Percentiles rank a stretch among this genome's conserved stretches.
These are phyloP conservation scores for Irpex sp. DNA, from an alignment of 1,284 basidiomycete species.

Conservation along the genomic window DNA sequence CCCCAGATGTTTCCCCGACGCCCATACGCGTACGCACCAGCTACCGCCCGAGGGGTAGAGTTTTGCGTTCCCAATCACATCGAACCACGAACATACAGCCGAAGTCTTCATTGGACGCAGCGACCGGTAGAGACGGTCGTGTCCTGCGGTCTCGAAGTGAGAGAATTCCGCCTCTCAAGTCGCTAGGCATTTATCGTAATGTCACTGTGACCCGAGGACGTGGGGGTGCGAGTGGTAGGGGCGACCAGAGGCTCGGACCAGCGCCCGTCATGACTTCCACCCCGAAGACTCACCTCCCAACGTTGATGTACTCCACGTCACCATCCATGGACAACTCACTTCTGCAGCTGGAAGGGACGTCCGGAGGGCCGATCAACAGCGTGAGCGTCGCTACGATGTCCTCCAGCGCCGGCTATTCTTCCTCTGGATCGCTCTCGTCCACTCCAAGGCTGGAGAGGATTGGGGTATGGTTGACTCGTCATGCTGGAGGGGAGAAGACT, in stretches of 20 bases:
- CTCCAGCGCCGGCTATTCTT: neutral
- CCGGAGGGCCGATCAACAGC: neutral
- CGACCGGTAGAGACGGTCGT: neutral
- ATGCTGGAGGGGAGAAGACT: neutral
- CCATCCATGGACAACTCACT: neutral
- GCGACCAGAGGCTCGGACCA: neutral
- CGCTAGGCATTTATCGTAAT: constrained; percentile 14
- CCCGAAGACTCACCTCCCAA: constrained; percentile 18
- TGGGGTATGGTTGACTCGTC: constrained; percentile 1
- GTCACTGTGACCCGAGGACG: constrained; percentile 12
- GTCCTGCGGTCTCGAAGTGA: constrained; percentile 20
- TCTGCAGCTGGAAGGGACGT: constrained; percentile 3
- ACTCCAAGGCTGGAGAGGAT: neutral
- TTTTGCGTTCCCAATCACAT: constrained; percentile 12
- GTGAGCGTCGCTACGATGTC: neutral
- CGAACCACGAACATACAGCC: constrained; percentile 8
- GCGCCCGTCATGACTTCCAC: constrained; percentile 22
- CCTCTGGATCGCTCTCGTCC: neutral
- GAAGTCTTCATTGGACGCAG: neutral
- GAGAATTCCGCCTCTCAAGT: constrained; percentile 13
- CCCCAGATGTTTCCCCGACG: neutral
- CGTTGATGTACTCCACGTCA: neutral
- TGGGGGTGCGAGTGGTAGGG: neutral
- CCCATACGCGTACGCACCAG: neutral
- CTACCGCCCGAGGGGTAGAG: neutral